A percentile compares a stretch with the other conserved stretches of the same genome.
phyloP scores from a whole-genome alignment of 768 basidiomycete species.

The Leucocoprinus birnbaumii region DNA sequence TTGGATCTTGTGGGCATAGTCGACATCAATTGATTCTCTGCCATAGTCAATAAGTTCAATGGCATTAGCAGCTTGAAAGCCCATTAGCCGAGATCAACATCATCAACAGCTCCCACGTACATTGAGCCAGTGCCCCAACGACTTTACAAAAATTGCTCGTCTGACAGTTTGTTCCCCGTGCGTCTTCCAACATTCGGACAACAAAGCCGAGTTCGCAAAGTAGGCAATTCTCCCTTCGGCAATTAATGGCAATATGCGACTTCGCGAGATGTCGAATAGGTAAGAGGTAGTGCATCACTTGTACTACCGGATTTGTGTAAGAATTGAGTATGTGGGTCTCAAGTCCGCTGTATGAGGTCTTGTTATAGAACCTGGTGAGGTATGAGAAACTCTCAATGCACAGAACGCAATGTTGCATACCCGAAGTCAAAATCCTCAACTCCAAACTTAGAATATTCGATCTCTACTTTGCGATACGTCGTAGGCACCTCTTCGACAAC shows the following conservation, averaged over 20 bases:
- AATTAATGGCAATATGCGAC: slow-evolving; percentile 87
- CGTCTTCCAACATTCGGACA: slow-evolving; percentile 94
- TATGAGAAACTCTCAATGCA: background rate
- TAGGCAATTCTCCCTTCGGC: slow-evolving; percentile 88
- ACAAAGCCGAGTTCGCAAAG: slow-evolving; percentile 95
- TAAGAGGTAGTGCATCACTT: slow-evolving; percentile 81
- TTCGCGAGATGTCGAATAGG: slow-evolving; percentile 84
- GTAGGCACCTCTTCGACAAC: slow-evolving; percentile 64
- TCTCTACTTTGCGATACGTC: slow-evolving; percentile 90
- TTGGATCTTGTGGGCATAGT: slow-evolving; percentile 90
- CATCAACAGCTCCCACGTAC: slow-evolving; percentile 33
- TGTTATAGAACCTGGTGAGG: slow-evolving; percentile 81
- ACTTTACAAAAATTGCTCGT: slow-evolving; percentile 96
- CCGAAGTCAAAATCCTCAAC: slow-evolving; percentile 99
- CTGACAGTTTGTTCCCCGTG: slow-evolving; percentile 91
- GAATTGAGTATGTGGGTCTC: slow-evolving; percentile 98
- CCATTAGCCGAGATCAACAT: background rate
- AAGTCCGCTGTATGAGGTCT: slow-evolving; percentile 84
- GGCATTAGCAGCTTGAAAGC: slow-evolving; percentile 57
- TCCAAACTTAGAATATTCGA: slow-evolving; percentile 97
- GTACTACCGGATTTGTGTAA: slow-evolving; percentile 89
- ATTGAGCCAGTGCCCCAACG: slow-evolving; percentile 84
- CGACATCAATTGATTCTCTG: slow-evolving; percentile 65
- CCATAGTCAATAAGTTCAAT: slow-evolving; percentile 91
- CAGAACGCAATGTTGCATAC: slow-evolving; percentile 37